A percentile compares a stretch with the other conserved stretches of the same genome.
phyloP scores from a whole-genome alignment of 805 yeast species.

The Teunomyces gatunensis region DNA sequence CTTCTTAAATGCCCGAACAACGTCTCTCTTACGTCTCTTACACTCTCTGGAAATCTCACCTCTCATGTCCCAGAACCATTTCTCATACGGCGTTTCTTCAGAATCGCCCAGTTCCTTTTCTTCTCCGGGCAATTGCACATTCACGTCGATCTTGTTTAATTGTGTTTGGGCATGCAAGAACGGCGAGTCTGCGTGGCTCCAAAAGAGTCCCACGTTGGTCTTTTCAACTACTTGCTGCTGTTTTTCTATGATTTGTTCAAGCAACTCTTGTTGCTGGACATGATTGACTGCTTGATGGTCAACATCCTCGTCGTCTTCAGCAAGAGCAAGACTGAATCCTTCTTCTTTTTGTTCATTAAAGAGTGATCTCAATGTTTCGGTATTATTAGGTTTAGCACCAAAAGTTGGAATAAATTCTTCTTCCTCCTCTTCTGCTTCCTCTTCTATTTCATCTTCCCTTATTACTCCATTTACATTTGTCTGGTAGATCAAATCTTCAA shows the following conservation, averaged over 20 bases:
- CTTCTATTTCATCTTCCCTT: constrained; percentile 17
- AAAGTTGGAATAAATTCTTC: constrained; percentile 58
- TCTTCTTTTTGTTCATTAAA: constrained; percentile 38
- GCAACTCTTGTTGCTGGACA: constrained; percentile 23
- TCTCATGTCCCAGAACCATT: constrained; percentile 79
- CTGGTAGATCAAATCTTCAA: constrained; percentile 22
- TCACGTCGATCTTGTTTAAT: constrained; percentile 50
- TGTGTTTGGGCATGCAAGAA: constrained; percentile 85
- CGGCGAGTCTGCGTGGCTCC: constrained; percentile 82
- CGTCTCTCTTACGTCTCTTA: constrained; percentile 74
- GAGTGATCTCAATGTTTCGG: constrained; percentile 62
- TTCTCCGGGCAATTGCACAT: constrained; percentile 37
- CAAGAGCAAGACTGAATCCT: constrained; percentile 40
- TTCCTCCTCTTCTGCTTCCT: constrained; percentile 13
- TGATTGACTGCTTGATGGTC: constrained; percentile 25
- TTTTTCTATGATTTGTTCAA: constrained; percentile 30
- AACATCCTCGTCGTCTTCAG: constrained; percentile 47
- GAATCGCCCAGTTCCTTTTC: constrained; percentile 24
- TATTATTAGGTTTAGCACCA: constrained; percentile 41
- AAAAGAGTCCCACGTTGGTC: constrained; percentile 56
- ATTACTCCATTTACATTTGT: constrained; percentile 28
- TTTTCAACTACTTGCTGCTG: constrained; percentile 16
- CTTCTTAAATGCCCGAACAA: constrained; percentile 55
- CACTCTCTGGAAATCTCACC: constrained; percentile 77
- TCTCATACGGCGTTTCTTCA: constrained; percentile 54